Conservation (phyloP, 495 filamentous ascomycete species). For the Aspergillus indologenus region DNA sequence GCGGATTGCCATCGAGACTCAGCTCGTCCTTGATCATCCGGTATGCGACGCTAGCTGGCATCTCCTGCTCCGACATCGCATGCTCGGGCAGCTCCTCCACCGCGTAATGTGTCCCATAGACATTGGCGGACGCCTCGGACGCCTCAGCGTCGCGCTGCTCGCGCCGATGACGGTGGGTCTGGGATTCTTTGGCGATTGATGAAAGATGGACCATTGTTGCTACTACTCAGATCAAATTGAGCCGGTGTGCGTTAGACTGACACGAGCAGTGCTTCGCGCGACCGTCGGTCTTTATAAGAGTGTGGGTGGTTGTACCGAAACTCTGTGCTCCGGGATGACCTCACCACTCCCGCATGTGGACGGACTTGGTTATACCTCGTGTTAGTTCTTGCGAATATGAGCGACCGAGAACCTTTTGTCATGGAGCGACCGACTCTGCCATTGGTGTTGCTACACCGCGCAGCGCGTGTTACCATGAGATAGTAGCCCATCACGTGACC, state of each 20-base stretch:
- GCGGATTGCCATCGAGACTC: constrained; percentile 81
- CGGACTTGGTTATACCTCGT: not conserved
- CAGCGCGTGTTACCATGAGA: too few relatives aligned
- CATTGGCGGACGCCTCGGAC: constrained; percentile 58
- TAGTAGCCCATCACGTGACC: not conserved
- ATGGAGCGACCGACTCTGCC: not conserved
- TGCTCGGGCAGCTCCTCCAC: constrained; percentile 68
- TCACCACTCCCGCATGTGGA: constrained; percentile 7
- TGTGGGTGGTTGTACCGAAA: not conserved
- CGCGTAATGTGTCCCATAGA: constrained; percentile 75
- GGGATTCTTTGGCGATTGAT: constrained; percentile 13
- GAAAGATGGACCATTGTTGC: constrained; percentile 20
- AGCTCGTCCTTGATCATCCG: constrained; percentile 86
- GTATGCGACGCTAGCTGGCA: constrained; percentile 77
- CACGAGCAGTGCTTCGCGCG: too few relatives aligned
- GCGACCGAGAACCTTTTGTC: not conserved
- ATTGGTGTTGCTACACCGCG: too few relatives aligned
- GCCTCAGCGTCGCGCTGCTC: constrained; percentile 26
- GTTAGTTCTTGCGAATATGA: not conserved
- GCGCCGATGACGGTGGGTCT: constrained; percentile 8
- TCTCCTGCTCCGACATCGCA: constrained; percentile 74
- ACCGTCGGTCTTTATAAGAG: not conserved
- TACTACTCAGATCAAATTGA: not conserved
- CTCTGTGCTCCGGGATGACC: constrained; percentile 4
- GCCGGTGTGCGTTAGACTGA: not conserved